Evolutionary conservation across 257 asterid species (phyloP).

Genomic region (Penstemon eatonii): DNA sequence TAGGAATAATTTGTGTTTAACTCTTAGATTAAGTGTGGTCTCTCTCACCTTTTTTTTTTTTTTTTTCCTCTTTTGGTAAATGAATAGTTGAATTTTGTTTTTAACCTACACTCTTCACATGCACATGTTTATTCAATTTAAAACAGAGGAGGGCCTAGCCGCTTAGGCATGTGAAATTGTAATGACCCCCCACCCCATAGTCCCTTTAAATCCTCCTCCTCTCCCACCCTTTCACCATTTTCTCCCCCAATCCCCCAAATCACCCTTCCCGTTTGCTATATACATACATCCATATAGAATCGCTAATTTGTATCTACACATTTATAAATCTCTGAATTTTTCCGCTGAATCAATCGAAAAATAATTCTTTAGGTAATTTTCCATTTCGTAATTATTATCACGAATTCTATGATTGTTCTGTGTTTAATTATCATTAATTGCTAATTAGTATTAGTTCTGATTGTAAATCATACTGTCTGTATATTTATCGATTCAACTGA

Average conservation of each 20-base stretch:
- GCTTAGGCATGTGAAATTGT: not conserved
- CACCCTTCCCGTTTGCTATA: slow-evolving; percentile 11
- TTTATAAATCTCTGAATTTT: not conserved
- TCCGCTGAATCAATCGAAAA: slow-evolving; percentile 23
- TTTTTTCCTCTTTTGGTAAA: no score
- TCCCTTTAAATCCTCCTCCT: slow-evolving; percentile 41
- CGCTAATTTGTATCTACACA: not conserved
- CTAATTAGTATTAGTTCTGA: slow-evolving; percentile 25
- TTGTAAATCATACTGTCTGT: slow-evolving; percentile 21
- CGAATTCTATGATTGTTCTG: not conserved
- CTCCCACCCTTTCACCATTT: slow-evolving; percentile 16
- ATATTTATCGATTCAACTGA: slow-evolving; percentile 31
- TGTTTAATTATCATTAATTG: slow-evolving; percentile 16
- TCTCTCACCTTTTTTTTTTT: no score
- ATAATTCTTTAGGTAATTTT: slow-evolving; percentile 30
- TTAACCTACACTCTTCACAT: no score
- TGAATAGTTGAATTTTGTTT: no score
- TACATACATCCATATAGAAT: not conserved
- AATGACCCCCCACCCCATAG: slow-evolving; percentile 22
- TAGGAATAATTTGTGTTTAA: no score
- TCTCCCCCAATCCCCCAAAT: not conserved
- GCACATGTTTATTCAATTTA: no score
- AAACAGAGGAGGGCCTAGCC: no score
- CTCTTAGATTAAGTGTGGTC: no score
- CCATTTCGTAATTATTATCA: not conserved